Percentiles rank a stretch among this genome's conserved stretches.
These are phyloP conservation scores for Galeopsis tetrahit DNA, from an alignment of 257 asterid species.

Conservation along the genomic window DNA sequence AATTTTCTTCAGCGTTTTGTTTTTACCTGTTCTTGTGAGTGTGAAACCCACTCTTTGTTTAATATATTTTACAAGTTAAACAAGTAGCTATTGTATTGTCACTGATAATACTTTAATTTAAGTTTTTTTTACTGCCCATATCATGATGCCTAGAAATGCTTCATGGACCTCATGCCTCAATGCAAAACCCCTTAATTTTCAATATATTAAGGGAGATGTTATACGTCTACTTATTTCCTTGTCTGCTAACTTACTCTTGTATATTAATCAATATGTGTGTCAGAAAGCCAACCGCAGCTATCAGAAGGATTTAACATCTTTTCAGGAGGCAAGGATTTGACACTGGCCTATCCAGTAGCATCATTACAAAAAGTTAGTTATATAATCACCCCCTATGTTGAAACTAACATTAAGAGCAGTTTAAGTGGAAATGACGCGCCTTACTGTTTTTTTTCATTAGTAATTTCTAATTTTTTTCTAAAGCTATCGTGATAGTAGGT, in stretches of 20 bases:
- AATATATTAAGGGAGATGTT: slow-evolving; percentile 11
- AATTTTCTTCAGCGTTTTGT: too few relatives aligned
- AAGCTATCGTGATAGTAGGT: too few relatives aligned
- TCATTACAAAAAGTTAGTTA: background rate
- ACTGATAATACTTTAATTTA: slow-evolving; percentile 9
- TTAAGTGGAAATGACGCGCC: too few relatives aligned
- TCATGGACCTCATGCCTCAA: background rate
- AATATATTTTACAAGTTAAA: background rate
- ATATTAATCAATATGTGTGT: slow-evolving; percentile 22
- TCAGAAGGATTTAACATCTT: slow-evolving; percentile 82
- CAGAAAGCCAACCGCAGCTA: slow-evolving; percentile 97
- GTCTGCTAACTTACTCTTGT: slow-evolving; percentile 12
- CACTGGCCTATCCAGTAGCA: background rate
- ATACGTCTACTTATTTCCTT: slow-evolving; percentile 7
- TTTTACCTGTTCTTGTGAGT: background rate
- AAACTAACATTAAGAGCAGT: too few relatives aligned
- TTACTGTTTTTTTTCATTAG: too few relatives aligned
- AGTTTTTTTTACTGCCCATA: background rate
- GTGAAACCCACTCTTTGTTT: background rate
- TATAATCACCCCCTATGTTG: background rate
- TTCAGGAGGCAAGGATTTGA: slow-evolving; percentile 60
- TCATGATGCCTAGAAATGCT: background rate
- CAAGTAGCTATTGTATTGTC: background rate
- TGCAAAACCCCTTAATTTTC: background rate
- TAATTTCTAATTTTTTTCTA: too few relatives aligned